Base-by-base conservation (phyloP, 1,284 basidiomycete species). In the Cutaneotrichosporon sp. region DNA sequence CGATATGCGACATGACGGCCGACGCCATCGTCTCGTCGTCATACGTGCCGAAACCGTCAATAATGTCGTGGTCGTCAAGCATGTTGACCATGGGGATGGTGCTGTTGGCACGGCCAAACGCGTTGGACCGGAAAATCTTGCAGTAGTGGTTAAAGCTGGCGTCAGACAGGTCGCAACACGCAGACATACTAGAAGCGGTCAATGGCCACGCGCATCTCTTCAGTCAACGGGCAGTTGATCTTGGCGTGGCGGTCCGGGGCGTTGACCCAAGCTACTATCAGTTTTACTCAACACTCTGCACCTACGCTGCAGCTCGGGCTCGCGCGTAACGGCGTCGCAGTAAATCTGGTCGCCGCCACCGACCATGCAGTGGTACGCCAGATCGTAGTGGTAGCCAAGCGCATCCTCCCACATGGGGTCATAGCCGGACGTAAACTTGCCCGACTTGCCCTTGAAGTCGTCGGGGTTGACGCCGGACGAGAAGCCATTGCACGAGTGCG, bases 381-480 rank as follows among this genome's bases (percentile, higher is more conserved):
- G 77, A 62, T 83, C 79, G 2, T 81, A 79, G 66, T 98, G 94
- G 62, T 87, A 84, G 39, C 80, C 77, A 26, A 98, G 80, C 38
- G 97, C 74, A 73, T 98, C 93, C 61, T 85, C 81, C 94, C 94
- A 98, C 9, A 97, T 83, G 10, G 88, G 90, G 70, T 92, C 90
- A 66, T 88, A 91, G 0, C 90, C 70, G 1, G 69, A 70, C 3
- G 33, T 37, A 83, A 21, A 85, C 82, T 42, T 87, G 26, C 26
- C 26, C 17, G 33, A 35, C 81, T 56, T 81, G 79, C 74, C 68
- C 54, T 72, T 74, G 63, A 77, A 76, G 17, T 70, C 70, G 38
- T 72, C 72, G 20, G 74, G 70, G 63, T 81, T 46, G 18, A 59
- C 44, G 77, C 77, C 40, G 76, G 73, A 66, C 13, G 76, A 77